phyloP scores from a whole-genome alignment of 768 basidiomycete genomes.

The Mycena epipterygia region DNA sequence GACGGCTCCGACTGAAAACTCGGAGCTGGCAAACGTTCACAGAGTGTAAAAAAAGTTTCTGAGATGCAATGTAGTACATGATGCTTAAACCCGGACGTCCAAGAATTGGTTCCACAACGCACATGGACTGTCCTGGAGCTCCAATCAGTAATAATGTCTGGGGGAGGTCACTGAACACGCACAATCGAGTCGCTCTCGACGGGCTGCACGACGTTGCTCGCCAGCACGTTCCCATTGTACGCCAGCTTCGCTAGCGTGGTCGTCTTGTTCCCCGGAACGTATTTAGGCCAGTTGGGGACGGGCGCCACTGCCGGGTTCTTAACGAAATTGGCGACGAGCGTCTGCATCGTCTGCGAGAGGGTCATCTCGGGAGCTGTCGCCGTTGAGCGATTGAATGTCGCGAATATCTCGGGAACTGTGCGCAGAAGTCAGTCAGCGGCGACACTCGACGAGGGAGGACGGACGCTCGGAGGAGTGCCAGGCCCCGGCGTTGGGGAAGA shows the following conservation, averaged over 20 bases:
- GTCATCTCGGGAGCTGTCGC: conserved; percentile 38
- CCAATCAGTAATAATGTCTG: too few relatives aligned
- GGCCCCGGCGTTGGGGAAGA: conserved; percentile 39
- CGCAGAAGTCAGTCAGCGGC: neutral
- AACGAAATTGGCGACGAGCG: conserved; percentile 33
- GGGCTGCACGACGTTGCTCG: conserved; percentile 31
- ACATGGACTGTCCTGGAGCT: conserved; percentile 14
- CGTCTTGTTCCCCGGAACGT: conserved; percentile 31
- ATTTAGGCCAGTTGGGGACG: conserved; percentile 35
- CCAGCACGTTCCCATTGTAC: conserved; percentile 36
- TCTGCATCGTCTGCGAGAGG: conserved; percentile 40
- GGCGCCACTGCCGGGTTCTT: conserved; percentile 36
- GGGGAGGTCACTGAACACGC: neutral
- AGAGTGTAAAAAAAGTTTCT: too few relatives aligned
- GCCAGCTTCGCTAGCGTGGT: conserved; percentile 38
- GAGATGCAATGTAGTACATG: too few relatives aligned
- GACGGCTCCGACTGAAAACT: too few relatives aligned
- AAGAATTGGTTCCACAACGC: conserved; percentile 17
- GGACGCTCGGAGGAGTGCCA: conserved; percentile 39
- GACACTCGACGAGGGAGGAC: neutral
- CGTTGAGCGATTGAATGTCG: conserved; percentile 40
- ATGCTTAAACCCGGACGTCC: conserved; percentile 6
- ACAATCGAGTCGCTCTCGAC: conserved; percentile 28
- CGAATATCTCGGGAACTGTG: conserved; percentile 41
- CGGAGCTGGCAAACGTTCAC: too few relatives aligned